Evolutionary conservation across 331 rosid species (phyloP), one percentile per base, ranked within the genome.

Genomic region (Ulmus americana): DNA sequence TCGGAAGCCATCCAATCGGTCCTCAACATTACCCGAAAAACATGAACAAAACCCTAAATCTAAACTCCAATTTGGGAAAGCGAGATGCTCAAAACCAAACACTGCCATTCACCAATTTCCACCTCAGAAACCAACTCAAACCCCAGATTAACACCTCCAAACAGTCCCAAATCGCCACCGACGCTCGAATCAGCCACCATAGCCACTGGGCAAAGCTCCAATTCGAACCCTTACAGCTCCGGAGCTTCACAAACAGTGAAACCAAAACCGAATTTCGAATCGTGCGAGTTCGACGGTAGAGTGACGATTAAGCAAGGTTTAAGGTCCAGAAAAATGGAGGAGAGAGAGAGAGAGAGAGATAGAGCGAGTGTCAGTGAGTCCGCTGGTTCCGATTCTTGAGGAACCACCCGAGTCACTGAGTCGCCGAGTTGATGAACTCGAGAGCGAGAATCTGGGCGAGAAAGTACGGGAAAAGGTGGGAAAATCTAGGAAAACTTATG

Each of bases 1-100:
- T 90, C 96, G 84, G 94, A 84, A 81, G 81, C 73, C 91, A 85
- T 89, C 82, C 97, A 87, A 76, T 78, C 88, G 39, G 81, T 79
- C 77, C 86, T 63, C 71, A 86, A 90, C 81, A 81, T 87, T 78
- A 63, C 73, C 42, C 72, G 64, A 74, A 61, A 65, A 14, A 35
- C 63, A 38, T 20, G 61, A 59, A 56, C 46, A 66, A 80, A 81
- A 79, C 81, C 77, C 69, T 76, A 81, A 86, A 77, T 74, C 85
- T 74, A 69, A 73, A 80, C 70, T 73, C 75, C 45, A 74, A 70
- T 75, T 69, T 68, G 63, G 59, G 79, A 81, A 77, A 72, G 82
- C 76, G 58, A 79, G 77, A 79, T 81, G 83, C 77, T 76, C 88
- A 68, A 70, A 74, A 73, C 86, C 85, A 70, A 79, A 81, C 70